Base-by-base conservation (phyloP, 768 basidiomycete genomes). In the Lactarius pseudohatsudake region DNA sequence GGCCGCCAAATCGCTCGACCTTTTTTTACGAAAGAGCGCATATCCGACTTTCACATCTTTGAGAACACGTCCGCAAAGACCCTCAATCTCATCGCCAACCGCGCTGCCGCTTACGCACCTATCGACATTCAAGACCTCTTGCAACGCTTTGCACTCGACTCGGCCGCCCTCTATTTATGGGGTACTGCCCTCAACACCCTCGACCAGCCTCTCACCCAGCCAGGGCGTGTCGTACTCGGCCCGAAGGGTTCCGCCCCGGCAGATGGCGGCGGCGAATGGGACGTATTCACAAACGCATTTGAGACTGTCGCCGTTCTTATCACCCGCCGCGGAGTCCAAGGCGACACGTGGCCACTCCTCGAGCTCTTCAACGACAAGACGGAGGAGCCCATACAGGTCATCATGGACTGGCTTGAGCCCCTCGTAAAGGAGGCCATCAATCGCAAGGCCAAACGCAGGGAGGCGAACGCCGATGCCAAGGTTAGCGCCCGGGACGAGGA, bases 141-240 rank as follows among this genome's bases (percentile, higher is more conserved):
- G 28, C 77, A 77, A 1, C 79, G 82, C 53, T 82, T 84, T 66
- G 81, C 83, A 0, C 77, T 85, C 43, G 84, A 85, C 72, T 77
- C 83, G 5, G 84, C 86, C 0, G 79, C 84, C 2, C 81, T 84
- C 63, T 85, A 84, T 67, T 74, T 86, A 55, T 84, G 84, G 62
- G 84, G 81, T 6, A 71, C 74, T 43, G 77, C 78, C 41, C 76
- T 84, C 2, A 55, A 81, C 70, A 78, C 77, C 40, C 75, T 85
- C 18, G 64, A 70, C 15, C 74, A 70, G 1, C 69, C 68, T 3
- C 73, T 84, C 3, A 80, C 79, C 1, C 79, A 78, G 66, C 80
- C 83, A 4, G 70, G 76, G 63, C 72, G 75, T 2, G 64, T 70
- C 2, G 59, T 69, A 43, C 59, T 69, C 30, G 70, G 70, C 11